Conservation (phyloP, 169 alveolate genomes). For the Eimeria falciformis region DNA sequence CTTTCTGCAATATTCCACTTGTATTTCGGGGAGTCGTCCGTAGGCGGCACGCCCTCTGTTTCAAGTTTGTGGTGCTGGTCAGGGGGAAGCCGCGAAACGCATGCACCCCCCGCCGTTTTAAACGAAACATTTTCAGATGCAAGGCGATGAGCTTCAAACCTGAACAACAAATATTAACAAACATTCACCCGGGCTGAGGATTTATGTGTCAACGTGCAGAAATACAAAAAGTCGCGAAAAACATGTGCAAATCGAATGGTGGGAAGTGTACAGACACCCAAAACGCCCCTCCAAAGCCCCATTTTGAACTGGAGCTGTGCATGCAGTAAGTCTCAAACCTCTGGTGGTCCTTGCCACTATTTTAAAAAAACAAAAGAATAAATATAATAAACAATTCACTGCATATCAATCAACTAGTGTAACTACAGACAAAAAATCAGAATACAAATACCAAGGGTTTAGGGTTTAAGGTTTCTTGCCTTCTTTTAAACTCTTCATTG, state of each 20-base stretch:
- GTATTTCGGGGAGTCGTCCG: conserved; percentile 82
- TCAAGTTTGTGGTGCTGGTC: conserved; percentile 81
- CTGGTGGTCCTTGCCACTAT: too few relatives aligned
- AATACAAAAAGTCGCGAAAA: too few relatives aligned
- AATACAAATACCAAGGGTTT: too few relatives aligned
- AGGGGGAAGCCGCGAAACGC: conserved; percentile 76
- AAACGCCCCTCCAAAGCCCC: too few relatives aligned
- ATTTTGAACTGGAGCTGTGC: too few relatives aligned
- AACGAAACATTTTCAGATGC: conserved; percentile 70
- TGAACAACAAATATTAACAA: neutral
- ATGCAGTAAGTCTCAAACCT: too few relatives aligned
- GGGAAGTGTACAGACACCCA: too few relatives aligned
- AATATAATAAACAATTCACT: neutral
- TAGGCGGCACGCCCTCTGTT: conserved; percentile 65
- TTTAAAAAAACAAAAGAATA: too few relatives aligned
- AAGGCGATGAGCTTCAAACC: conserved; percentile 73
- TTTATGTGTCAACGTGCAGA: too few relatives aligned
- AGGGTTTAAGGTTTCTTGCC: neutral
- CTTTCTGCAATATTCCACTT: conserved; percentile 78
- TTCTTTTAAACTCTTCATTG: conserved; percentile 87
- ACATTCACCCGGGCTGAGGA: too few relatives aligned
- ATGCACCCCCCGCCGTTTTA: conserved; percentile 54
- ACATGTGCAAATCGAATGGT: too few relatives aligned
- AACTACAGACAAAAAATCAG: too few relatives aligned
- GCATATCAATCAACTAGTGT: neutral